Evolutionary conservation across 352 stramenopile species (phyloP).

Genomic region (Globisporangium nodosum): DNA sequence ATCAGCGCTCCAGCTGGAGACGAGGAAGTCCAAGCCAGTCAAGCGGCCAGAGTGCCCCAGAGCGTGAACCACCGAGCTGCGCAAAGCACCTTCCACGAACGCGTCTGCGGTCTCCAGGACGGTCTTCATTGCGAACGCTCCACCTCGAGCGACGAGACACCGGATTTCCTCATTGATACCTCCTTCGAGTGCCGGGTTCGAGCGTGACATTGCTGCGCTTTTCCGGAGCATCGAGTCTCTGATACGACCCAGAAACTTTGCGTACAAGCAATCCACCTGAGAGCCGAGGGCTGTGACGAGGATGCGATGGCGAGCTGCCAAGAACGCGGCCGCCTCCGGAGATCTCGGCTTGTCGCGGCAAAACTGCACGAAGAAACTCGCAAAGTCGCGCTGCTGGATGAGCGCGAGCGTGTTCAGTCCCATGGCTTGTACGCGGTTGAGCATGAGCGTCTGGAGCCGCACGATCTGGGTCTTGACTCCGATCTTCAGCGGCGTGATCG

Average conservation of each 20-base stretch:
- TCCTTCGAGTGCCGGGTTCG: constrained; percentile 37
- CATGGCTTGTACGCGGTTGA: constrained; percentile 44
- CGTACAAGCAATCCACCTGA: constrained; percentile 45
- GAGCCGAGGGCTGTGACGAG: constrained; percentile 28
- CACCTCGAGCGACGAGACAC: constrained; percentile 25
- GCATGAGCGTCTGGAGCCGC: constrained; percentile 39
- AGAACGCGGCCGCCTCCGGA: constrained; percentile 29
- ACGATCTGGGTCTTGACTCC: constrained; percentile 48
- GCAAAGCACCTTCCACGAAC: constrained; percentile 28
- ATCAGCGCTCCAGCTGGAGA: constrained; percentile 33
- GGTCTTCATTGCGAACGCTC: constrained; percentile 29
- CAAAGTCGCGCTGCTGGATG: constrained; percentile 56
- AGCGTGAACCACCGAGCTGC: constrained; percentile 35
- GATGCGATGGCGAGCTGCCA: constrained; percentile 32
- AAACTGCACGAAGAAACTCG: constrained; percentile 44
- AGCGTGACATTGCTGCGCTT: background rate
- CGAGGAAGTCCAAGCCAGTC: constrained; percentile 52
- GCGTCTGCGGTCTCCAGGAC: constrained; percentile 39
- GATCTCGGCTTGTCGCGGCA: constrained; percentile 20
- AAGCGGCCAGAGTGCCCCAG: constrained; percentile 43
- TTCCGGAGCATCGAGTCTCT: constrained; percentile 23
- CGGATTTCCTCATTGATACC: constrained; percentile 47
- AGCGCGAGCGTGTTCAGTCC: constrained; percentile 46
- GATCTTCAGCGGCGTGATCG: constrained; percentile 40
- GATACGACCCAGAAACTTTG: constrained; percentile 33